Base-by-base conservation (phyloP, 2,329 filamentous ascomycete species). In the Thielaviopsis populi region DNA sequence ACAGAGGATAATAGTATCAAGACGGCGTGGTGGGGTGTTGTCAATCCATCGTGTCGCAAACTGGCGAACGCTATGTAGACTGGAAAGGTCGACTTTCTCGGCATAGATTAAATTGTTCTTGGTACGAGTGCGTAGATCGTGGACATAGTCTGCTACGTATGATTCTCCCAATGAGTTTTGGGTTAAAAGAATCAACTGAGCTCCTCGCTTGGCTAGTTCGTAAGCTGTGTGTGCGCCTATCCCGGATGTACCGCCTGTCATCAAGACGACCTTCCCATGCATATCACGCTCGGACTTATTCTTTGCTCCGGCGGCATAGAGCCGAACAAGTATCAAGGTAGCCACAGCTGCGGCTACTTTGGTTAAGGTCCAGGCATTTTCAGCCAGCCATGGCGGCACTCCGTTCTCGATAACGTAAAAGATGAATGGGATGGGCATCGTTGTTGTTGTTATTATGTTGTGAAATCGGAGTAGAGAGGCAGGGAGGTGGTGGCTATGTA, bases 21-120 rank as follows among this genome's bases (percentile, higher is more conserved):
- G 77, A 59, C 95, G 80, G 64, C 95, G 81, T 8, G 91, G 89
- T 2, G 94, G 92, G 24, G 88, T 83, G 73, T 96, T 97, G 74
- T 99, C 92, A 68, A 99, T 90, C 92, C 95, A 99, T 77, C 90
- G 92, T 0, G 94, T 99, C 13, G 94, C 94, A 73, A 99, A 99
- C 67, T 86, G 81, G 46, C 94, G 88, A 69, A 99, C 86, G 73
- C 89, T 95, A 73, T 96, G 84, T n/a, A 99, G 78, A 17, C 87
- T 92, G 13, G 86, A 77, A 33, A 99, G 82, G 71, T 99, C 91
- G 69, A 96, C 90, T 75, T 96, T 89, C 74, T 99, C 94, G 66
- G 94, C 91, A 70, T 95, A 97, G 69, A 99, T 89, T 71, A 99
- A 80, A 65, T 91, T 80, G 75, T 97, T 97, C 40, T 83, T 80